Evolutionary conservation across 805 yeast species (phyloP), one percentile per base, ranked within the genome.

Genomic region (Wickerhamomyces rabaulensis): DNA sequence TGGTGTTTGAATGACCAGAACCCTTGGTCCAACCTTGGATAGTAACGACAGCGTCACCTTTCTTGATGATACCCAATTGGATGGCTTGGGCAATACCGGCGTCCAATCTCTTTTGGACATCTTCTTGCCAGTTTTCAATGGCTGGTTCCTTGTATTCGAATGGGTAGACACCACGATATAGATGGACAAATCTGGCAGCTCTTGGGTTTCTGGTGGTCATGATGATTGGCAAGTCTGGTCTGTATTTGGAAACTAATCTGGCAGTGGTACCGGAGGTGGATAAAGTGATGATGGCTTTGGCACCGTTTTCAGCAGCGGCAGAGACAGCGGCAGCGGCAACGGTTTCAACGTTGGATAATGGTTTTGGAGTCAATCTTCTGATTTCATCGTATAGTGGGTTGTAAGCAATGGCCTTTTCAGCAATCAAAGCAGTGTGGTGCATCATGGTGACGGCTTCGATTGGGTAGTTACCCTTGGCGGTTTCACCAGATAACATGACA

Each of bases 11-110:
- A 84, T 94, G 97, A 68, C 99, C 99, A 58, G 89, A 79, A 75
- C 98, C 98, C 70, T 92, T 87, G 66, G 95, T 87, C 92, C 96
- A 94, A 70, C 99, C 99, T 80, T 94, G 99, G 71, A 94, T 86
- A 66, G 96, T 87, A 58, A 94, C 88, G 62, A 89, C 85, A 52
- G 86, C 75, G 69, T 90, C 97, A 71, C 96, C 96, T 71, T 80
- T 83, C 61, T 74, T 71, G 68, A 94, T 76, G 72, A 94, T 80
- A 62, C 95, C 95, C 63, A 91, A 80, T 54, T 79, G 84, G 63
- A 84, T 77, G 58, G 96, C 97, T 76, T 87, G 90, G 58, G 81
- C 75, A 68, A 92, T 84, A 70, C 97, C 98, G 82, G 85, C 85
- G 73, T 86, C 79, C 69, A 94, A 82, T 78, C 99, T 88, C 68